Percentiles rank a stretch among this genome's conserved stretches.
Conservation (phyloP, 2,329 filamentous ascomycete genomes). For the Furcasterigmium furcatum region DNA sequence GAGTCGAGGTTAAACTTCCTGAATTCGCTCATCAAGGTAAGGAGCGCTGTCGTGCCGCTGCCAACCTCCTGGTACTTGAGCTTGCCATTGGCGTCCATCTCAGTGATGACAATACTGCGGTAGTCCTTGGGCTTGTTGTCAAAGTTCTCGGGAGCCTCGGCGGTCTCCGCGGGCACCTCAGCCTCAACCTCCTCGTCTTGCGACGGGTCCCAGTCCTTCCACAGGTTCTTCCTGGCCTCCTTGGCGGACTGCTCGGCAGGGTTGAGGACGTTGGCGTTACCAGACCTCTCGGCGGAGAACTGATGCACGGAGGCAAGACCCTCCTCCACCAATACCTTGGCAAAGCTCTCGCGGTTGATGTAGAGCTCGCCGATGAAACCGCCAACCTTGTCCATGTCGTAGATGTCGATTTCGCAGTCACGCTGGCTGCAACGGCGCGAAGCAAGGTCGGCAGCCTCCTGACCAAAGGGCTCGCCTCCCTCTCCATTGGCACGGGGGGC, state of each 20-base stretch:
- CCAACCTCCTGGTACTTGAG: constrained; percentile 92
- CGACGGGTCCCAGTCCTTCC: constrained; percentile 92
- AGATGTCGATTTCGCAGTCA: constrained; percentile 92
- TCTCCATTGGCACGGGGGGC: constrained; percentile 73
- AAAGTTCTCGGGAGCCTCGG: constrained; percentile 40
- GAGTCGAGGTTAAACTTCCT: constrained; percentile 85
- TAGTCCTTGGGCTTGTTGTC: constrained; percentile 76
- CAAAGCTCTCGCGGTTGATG: constrained; percentile 92
- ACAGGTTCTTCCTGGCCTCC: constrained; percentile 81
- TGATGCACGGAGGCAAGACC: constrained; percentile 88
- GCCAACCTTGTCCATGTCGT: constrained; percentile 93
- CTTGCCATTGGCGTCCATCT: constrained; percentile 77
- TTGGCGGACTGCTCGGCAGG: constrained; percentile 88
- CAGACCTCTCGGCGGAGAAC: constrained; percentile 94
- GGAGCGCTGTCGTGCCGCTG: constrained; percentile 78
- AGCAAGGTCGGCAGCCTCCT: constrained; percentile 90
- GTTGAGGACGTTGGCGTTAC: constrained; percentile 82
- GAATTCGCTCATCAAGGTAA: constrained; percentile 88
- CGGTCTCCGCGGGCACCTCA: constrained; percentile 44
- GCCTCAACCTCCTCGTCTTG: constrained; percentile 68
- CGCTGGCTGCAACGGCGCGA: constrained; percentile 87
- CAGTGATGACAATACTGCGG: constrained; percentile 88
- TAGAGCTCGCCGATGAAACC: constrained; percentile 96
- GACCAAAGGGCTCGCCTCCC: constrained; percentile 89
- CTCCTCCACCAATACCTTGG: constrained; percentile 89